A percentile compares a stretch with the other conserved stretches of the same genome.
phyloP scores from a whole-genome alignment of 2,329 filamentous ascomycete species.

The Meredithiella fracta region DNA sequence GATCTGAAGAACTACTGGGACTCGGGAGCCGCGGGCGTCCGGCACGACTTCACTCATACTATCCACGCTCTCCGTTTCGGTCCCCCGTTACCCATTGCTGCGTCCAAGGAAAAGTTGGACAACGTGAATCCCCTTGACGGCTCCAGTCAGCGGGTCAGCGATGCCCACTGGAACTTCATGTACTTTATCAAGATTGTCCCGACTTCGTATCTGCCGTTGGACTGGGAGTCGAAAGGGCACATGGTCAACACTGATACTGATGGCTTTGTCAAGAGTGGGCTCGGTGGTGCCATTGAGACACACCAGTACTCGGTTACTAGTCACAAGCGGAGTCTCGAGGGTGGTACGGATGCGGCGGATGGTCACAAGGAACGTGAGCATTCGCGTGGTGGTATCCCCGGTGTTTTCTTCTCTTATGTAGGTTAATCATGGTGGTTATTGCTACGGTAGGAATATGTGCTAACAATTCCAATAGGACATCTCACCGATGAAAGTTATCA shows the following conservation, averaged over 20 bases:
- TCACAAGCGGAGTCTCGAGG: slow-evolving; percentile 74
- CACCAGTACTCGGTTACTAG: slow-evolving; percentile 97
- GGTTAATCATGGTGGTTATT: slow-evolving; percentile 24
- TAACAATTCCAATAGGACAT: slow-evolving; percentile 49
- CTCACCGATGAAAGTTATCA: slow-evolving; percentile 98
- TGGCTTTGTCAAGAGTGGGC: slow-evolving; percentile 48
- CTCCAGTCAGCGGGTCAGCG: slow-evolving; percentile 57
- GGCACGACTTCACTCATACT: slow-evolving; percentile 76
- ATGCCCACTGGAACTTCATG: slow-evolving; percentile 90
- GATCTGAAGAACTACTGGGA: slow-evolving; percentile 93
- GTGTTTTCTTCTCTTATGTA: slow-evolving; percentile 96
- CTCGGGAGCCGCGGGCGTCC: slow-evolving; percentile 40
- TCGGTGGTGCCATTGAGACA: slow-evolving; percentile 76
- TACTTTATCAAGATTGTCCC: slow-evolving; percentile 98
- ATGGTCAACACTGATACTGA: slow-evolving; percentile 38
- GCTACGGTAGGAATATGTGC: neutral
- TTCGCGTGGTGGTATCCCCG: slow-evolving; percentile 79
- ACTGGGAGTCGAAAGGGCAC: slow-evolving; percentile 51
- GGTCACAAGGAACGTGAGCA: slow-evolving; percentile 87
- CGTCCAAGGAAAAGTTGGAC: slow-evolving; percentile 41
- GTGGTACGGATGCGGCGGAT: slow-evolving; percentile 69
- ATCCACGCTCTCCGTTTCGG: slow-evolving; percentile 88
- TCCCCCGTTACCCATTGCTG: slow-evolving; percentile 64
- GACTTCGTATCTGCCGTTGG: slow-evolving; percentile 83
- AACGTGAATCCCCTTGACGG: slow-evolving; percentile 55